Conservation (phyloP, 1,139 yeast genomes). For the Blastobotrys arbuscula region DNA sequence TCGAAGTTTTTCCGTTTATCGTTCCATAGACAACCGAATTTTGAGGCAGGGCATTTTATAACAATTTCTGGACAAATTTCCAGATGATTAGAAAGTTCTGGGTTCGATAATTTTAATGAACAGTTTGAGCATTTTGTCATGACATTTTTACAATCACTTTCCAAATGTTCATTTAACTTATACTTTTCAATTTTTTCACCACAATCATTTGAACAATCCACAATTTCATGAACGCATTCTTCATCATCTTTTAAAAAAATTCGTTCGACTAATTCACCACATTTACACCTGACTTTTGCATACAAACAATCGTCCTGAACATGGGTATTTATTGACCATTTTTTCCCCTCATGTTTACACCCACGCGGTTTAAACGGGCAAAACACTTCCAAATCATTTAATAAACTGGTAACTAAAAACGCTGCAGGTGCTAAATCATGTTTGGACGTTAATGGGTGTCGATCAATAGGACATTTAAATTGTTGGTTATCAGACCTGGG, state of each 20-base stretch:
- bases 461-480: conserved; percentile 55
- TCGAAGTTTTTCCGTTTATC: conserved; percentile 33
- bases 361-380: conserved; percentile 54
- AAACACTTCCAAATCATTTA: conserved; percentile 54
- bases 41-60: conserved; percentile 34
- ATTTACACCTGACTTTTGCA: conserved; percentile 44
- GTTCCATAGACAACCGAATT: conserved; percentile 40
- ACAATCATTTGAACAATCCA: conserved; percentile 23
- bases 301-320: conserved; percentile 45
- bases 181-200: conserved; percentile 17
- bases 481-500: conserved; percentile 15
- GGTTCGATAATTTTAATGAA: conserved; percentile 32
- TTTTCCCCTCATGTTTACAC: conserved; percentile 51
- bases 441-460: conserved; percentile 40
- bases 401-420: conserved; percentile 50
- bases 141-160: conserved; percentile 17
- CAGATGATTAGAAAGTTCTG: conserved; percentile 30
- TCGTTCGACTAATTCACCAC: conserved; percentile 4
- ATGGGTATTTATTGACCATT: conserved; percentile 59
- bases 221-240: conserved; percentile 22
- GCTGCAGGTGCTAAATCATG: conserved; percentile 59
- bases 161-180: conserved; percentile 19
- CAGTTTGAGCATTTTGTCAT: conserved; percentile 41
- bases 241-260: neutral
- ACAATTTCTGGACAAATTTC: conserved; percentile 34